These are phyloP conservation scores for Malassezia pachydermatis DNA, from an alignment of 1,284 basidiomycete genomes.

Conservation along the genomic window DNA sequence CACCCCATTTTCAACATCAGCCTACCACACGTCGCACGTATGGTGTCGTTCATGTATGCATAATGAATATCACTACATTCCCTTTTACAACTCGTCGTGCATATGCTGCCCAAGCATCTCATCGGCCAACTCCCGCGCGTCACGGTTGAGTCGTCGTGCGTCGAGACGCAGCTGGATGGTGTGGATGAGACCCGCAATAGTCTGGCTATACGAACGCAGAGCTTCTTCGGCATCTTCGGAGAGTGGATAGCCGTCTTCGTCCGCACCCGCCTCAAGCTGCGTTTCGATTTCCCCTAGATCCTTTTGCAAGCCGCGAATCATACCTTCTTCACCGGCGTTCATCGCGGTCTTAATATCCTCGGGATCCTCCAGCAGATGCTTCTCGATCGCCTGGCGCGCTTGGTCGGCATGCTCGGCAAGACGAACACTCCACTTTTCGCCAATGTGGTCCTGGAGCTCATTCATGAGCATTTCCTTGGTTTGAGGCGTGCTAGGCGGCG, in stretches of 20 bases:
- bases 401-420: constrained; percentile 20
- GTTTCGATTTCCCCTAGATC: constrained; percentile 8
- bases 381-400: constrained; percentile 27
- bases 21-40: constrained; percentile 4
- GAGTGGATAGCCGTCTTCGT: constrained; percentile 12
- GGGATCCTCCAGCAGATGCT: constrained; percentile 23
- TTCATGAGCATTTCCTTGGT: constrained; percentile 22
- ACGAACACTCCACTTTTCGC: constrained; percentile 9
- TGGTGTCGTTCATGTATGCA: constrained; percentile 7
- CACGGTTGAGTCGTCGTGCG: background rate
- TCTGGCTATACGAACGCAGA: background rate
- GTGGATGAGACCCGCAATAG: constrained; percentile 5
- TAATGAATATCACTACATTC: background rate
- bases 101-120: constrained; percentile 18
- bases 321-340: background rate
- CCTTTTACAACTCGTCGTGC: constrained; percentile 14
- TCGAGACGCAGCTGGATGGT: constrained; percentile 11
- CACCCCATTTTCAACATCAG: constrained; percentile 15
- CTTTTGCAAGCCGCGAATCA: background rate
- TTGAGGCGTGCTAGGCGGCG: constrained; percentile 16
- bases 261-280: constrained; percentile 8
- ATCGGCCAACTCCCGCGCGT: constrained; percentile 24
- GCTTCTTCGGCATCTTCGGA: constrained; percentile 5
- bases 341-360: constrained; percentile 19
- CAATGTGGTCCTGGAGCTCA: constrained; percentile 13